Conservation (phyloP, 495 filamentous ascomycete species). For the Aspergillus mulundensis region DNA sequence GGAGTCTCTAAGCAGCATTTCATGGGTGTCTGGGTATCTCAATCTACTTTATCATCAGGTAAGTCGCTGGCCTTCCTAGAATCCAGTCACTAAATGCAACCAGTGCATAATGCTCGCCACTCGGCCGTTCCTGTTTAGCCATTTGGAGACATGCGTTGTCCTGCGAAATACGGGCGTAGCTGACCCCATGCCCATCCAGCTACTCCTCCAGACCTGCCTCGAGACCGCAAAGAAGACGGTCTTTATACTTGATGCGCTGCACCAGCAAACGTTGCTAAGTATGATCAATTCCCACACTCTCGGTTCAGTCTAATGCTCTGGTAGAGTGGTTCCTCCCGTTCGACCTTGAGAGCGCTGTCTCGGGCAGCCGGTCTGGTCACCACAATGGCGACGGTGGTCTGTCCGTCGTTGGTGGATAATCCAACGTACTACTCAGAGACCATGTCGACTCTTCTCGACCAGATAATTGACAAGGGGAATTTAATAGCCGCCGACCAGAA, state of each 20-base stretch:
- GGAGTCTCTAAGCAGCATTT: slow-evolving; percentile 28
- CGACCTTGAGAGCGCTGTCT: slow-evolving; percentile 39
- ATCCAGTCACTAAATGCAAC: background rate
- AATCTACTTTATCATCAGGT: slow-evolving; percentile 44
- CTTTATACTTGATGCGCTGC: slow-evolving; percentile 33
- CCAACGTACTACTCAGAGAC: slow-evolving; percentile 28
- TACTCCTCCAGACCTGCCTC: slow-evolving; percentile 38
- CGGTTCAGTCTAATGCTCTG: background rate
- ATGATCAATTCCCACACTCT: background rate
- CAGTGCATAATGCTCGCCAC: slow-evolving; percentile 42
- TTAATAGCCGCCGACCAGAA: slow-evolving; percentile 23
- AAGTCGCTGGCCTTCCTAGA: background rate
- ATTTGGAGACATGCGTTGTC: slow-evolving; percentile 30
- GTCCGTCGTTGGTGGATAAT: slow-evolving; percentile 24
- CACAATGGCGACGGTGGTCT: slow-evolving; percentile 26
- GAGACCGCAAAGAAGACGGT: slow-evolving; percentile 39
- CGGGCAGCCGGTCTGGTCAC: slow-evolving; percentile 36
- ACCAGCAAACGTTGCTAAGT: slow-evolving; percentile 39
- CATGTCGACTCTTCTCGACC: slow-evolving; percentile 34
- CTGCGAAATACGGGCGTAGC: background rate
- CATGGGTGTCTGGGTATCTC: slow-evolving; percentile 38
- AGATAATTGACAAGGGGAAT: slow-evolving; percentile 38
- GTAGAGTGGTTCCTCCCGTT: slow-evolving; percentile 44
- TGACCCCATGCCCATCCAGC: background rate
- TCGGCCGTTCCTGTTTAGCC: slow-evolving; percentile 37